phyloP scores from a whole-genome alignment of 257 asterid genomes.

The Solanum appendiculatum region DNA sequence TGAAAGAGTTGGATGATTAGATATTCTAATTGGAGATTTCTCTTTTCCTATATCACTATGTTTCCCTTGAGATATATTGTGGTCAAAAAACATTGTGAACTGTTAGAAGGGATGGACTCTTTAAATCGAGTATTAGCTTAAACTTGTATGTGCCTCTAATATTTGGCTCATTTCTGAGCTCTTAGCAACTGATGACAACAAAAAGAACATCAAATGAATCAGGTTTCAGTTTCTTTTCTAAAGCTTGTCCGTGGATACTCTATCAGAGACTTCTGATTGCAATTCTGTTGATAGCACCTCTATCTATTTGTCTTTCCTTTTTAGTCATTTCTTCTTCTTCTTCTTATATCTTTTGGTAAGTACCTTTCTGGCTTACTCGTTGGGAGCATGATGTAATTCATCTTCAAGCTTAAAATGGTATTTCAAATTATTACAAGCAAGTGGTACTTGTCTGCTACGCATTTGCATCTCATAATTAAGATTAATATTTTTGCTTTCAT shows the following conservation, averaged over 20 bases:
- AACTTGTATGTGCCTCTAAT: neutral
- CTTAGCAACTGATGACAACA: neutral
- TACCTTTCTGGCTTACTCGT: neutral
- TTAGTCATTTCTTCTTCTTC: neutral
- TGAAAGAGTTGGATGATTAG: neutral
- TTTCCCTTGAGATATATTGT: neutral
- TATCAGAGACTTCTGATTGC: neutral
- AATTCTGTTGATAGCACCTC: neutral
- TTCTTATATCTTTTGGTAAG: neutral
- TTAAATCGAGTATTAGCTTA: neutral
- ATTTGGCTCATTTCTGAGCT: neutral
- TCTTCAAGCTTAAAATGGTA: neutral
- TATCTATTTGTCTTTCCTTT: neutral
- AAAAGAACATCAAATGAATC: neutral
- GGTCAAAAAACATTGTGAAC: neutral
- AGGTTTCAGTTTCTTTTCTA: neutral
- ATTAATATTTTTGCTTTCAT: neutral
- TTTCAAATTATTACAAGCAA: neutral
- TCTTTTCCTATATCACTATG: neutral
- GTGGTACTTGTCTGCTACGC: neutral
- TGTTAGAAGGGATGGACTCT: neutral
- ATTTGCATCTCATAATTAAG: neutral
- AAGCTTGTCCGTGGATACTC: neutral
- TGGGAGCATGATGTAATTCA: neutral
- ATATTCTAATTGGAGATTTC: neutral